A percentile compares a stretch with the other conserved stretches of the same genome.
These are phyloP conservation scores for Castanea sativa DNA, from an alignment of 306 rosid genomes.

Conservation along the genomic window DNA sequence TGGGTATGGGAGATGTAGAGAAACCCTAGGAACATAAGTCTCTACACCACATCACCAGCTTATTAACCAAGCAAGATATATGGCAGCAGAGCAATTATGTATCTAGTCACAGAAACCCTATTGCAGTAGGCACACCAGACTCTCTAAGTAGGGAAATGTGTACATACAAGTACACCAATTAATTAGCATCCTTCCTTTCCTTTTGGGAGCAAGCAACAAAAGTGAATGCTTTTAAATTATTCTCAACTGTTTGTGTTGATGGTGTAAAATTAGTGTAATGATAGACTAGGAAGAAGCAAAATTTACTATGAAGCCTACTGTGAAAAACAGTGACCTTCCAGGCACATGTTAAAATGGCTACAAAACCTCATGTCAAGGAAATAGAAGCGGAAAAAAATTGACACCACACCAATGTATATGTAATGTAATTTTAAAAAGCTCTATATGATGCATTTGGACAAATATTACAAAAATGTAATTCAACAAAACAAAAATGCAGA, in stretches of 20 bases:
- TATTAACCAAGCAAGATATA: not conserved
- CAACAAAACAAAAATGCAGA: not conserved
- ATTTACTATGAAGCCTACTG: not conserved
- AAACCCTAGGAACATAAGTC: conserved; percentile 12
- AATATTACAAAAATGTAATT: not conserved
- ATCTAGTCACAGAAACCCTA: conserved; percentile 33
- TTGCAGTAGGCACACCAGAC: conserved; percentile 2
- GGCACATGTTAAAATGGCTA: not conserved
- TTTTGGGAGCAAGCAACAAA: not conserved
- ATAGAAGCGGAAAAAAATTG: not conserved
- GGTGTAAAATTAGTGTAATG: too few species aligned
- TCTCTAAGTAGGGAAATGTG: not conserved
- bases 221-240: too few species aligned
- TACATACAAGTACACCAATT: conserved; percentile 16
- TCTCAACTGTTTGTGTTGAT: too few species aligned
- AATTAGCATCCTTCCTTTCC: conserved; percentile 27
- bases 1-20: conserved; percentile 47
- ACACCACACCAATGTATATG: not conserved
- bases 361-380: not conserved
- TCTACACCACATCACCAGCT: conserved; percentile 44
- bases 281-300: not conserved
- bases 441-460: not conserved
- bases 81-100: conserved; percentile 9
- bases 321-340: not conserved
- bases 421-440: not conserved